Base-by-base conservation (phyloP, 1,284 basidiomycete genomes). In the Ganoderma boninense region DNA sequence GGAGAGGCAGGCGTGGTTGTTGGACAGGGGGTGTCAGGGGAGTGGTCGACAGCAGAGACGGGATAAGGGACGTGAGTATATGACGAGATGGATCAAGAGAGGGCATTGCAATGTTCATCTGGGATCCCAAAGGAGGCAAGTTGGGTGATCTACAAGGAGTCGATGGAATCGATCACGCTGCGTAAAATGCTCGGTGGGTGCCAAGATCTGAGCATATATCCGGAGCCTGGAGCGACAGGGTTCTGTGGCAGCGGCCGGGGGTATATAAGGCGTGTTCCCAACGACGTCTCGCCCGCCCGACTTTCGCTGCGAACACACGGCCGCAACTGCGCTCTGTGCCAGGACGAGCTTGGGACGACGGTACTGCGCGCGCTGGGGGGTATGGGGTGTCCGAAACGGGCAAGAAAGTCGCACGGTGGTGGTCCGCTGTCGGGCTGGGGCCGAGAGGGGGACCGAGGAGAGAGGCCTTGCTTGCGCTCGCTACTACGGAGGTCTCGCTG, bases 91-190 rank as follows among this genome's bases (percentile, higher is more conserved):
- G 65, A 66, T 67, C 59, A 44, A 40, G 46, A 43, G 56, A 66
- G 29, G 46, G 57, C 35, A 46, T 61, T 70, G 70, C 46, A 62
- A 62, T 71, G 73, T 69, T 66, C 73, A 75, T 72, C 73, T 71
- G 68, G 78, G 73, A 73, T 69, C 74, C 69, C 72, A 75, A 74
- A 73, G 73, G 66, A 74, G 75, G 74, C 69, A 66, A 73, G 71
- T 73, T 74, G 73, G 70, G 77, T 73, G 77, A 78, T 78, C 74
- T 74, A 4, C 4, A 74, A 74, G 73, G 69, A 70, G 73, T 69
- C 70, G 75, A 74, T 77, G 76, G 74, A 77, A 76, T 76, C 75
- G 76, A 77, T 77, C 76, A 78, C 71, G 76, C 75, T 74, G 77
- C 76, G 76, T 75, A 73, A 64, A 75, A 76, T 75, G 70, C 69